Percentiles rank a stretch among this genome's conserved stretches.
These are phyloP conservation scores for Musa schizocarpa DNA, from an alignment of 176 grass and related monocot species.

Conservation along the genomic window DNA sequence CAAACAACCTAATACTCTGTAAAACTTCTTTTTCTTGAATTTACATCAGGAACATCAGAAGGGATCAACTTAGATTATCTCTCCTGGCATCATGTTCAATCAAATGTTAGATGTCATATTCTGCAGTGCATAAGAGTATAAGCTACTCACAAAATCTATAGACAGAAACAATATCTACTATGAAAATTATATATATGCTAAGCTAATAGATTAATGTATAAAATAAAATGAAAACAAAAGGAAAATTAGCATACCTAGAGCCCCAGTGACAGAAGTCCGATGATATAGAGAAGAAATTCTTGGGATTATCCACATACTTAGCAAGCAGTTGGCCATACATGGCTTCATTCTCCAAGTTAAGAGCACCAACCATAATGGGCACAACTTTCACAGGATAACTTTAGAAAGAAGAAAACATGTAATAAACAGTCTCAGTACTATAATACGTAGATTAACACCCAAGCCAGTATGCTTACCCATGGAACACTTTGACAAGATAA, in stretches of 20 bases:
- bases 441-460: not conserved
- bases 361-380: conserved; percentile 79
- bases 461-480: conserved; percentile 49
- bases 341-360: conserved; percentile 70
- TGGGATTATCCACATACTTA: conserved; percentile 81
- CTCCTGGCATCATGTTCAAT: too few relatives aligned
- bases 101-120: too few relatives aligned
- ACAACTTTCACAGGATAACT: conserved; percentile 83
- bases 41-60: too few relatives aligned
- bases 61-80: too few relatives aligned
- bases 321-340: conserved; percentile 76
- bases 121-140: too few relatives aligned
- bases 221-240: conserved; percentile 8
- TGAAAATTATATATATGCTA: not conserved
- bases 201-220: not conserved
- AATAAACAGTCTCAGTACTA: conserved; percentile 10
- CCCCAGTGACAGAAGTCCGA: conserved; percentile 99
- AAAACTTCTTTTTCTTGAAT: too few relatives aligned
- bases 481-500: conserved; percentile 91
- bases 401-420: not conserved
- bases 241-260: conserved; percentile 40
- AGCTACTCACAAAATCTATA: too few relatives aligned
- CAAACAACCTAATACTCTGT: too few relatives aligned
- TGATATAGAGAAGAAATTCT: conserved; percentile 88
- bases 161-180: too few relatives aligned